These are phyloP conservation scores for Dioscorea dumetorum DNA, from an alignment of 106 monocot species.

Conservation along the genomic window DNA sequence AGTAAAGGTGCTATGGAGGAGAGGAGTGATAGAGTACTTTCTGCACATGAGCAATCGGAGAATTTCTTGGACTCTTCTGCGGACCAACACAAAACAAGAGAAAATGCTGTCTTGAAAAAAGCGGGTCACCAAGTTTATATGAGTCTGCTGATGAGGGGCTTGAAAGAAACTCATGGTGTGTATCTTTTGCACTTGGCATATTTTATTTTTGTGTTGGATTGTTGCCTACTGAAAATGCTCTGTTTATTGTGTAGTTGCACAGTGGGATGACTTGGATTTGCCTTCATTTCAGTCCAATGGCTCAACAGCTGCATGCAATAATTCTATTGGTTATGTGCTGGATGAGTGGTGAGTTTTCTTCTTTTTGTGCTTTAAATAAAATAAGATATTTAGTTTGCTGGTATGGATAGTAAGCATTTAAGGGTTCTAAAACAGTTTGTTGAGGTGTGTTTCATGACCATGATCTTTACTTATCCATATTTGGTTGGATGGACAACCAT, in stretches of 20 bases:
- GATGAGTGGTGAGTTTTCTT: constrained; percentile 70
- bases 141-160: constrained; percentile 33
- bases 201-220: background rate
- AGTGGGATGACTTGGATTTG: constrained; percentile 46
- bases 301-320: constrained; percentile 9
- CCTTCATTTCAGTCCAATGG: constrained; percentile 9
- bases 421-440: no score
- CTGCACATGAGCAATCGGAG: background rate
- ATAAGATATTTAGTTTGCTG: no score
- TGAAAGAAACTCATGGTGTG: constrained; percentile 29
- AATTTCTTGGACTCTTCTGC: background rate
- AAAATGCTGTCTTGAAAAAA: background rate
- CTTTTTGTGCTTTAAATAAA: no score
- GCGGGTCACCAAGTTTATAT: constrained; percentile 4
- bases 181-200: background rate
- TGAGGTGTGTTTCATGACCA: no score
- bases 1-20: background rate
- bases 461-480: no score
- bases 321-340: constrained; percentile 59
- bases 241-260: constrained; percentile 46
- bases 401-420: no score
- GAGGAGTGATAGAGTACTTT: constrained; percentile 5
- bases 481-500: no score
- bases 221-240: background rate
- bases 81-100: constrained; percentile 4